Base-by-base conservation (phyloP, 805 yeast genomes). In the Metschnikowia colocasiae region DNA sequence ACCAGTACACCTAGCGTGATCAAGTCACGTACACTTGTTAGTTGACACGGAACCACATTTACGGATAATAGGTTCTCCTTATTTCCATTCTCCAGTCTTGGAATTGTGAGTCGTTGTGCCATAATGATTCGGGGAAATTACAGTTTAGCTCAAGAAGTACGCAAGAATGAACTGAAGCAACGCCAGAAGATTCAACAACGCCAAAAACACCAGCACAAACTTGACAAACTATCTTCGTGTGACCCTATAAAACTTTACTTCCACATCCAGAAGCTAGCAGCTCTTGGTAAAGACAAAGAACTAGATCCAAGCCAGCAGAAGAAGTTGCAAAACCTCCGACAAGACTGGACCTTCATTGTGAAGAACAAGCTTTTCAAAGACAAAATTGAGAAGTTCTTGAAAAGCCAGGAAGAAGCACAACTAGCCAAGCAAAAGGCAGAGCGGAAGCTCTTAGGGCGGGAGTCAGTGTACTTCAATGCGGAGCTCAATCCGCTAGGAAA, bases 401-500 rank as follows among this genome's bases (percentile, higher is more conserved):
- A 49, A 37, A 50, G 51, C 40, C 27, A 55, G 22, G 58, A 62
- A 40, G 37, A 45, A 33, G 55, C 59, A 29, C 54, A 58, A 35
- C 45, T 47, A 27, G 51, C 56, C 29, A 49, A 53, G 35, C 48
- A 48, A 27, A 47, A 45, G 34, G 58, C 47, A 39, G 50, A 46
- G n/a, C 55, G 48, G 50, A 68, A 58, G 43, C 62, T 68, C 7
- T 63, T 78, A 55, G 83, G 82, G 1, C 57, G 54, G 25, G 63
- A 70, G 32, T 81, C 87, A 6, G 68, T 81, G 1, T 83, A 77
- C 58, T 82, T 79, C 61, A 84, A 83, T 54, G 81, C 83, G 4
- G 87, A 83, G 51, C 74, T 85, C 67, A 83, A 83, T 50, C 82
- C 84, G 2, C 57, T 73, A 4, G 89, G 89, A 0, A 62, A 57